Evolutionary conservation across 2,329 filamentous ascomycete species (phyloP).

Genomic region (Pseudocercospora musae): DNA sequence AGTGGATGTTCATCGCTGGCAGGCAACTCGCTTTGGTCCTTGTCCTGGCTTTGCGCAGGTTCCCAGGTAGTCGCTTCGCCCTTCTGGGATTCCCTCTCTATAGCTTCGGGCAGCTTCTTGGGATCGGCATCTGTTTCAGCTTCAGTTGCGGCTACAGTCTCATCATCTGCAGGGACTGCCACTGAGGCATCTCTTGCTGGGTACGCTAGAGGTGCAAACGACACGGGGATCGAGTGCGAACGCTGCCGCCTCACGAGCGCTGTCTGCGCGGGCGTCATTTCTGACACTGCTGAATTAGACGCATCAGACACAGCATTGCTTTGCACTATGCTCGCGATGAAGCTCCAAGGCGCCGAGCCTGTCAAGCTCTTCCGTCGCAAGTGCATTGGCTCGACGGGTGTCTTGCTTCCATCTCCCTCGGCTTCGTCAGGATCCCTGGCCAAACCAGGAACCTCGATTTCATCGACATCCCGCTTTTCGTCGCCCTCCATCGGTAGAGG

Average conservation of each 20-base stretch:
- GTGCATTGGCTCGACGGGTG: constrained; percentile 20
- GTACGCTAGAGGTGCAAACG: not conserved
- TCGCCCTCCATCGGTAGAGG: constrained; percentile 65
- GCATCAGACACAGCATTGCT: not conserved
- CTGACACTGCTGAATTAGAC: not conserved
- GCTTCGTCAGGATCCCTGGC: constrained; percentile 62
- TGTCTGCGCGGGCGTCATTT: not conserved
- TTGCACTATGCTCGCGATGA: not conserved
- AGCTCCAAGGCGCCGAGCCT: constrained; percentile 7
- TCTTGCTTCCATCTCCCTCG: constrained; percentile 25
- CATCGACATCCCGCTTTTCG: constrained; percentile 65
- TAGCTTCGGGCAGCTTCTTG: not conserved
- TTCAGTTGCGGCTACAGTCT: constrained; percentile 7
- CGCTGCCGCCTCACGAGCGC: constrained; percentile 25
- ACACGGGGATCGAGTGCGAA: constrained; percentile 27
- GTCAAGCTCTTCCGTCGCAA: constrained; percentile 27
- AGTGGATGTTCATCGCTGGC: not conserved
- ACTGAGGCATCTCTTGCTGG: not conserved
- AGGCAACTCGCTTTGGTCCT: not conserved
- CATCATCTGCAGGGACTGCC: not conserved
- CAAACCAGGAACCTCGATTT: constrained; percentile 76
- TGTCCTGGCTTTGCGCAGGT: not conserved
- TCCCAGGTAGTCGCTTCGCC: not conserved
- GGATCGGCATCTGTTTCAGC: constrained; percentile 6
- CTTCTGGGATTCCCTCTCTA: not conserved